Evolutionary conservation across 345 rosid genomes (phyloP).

Genomic region (Salix brachista): DNA sequence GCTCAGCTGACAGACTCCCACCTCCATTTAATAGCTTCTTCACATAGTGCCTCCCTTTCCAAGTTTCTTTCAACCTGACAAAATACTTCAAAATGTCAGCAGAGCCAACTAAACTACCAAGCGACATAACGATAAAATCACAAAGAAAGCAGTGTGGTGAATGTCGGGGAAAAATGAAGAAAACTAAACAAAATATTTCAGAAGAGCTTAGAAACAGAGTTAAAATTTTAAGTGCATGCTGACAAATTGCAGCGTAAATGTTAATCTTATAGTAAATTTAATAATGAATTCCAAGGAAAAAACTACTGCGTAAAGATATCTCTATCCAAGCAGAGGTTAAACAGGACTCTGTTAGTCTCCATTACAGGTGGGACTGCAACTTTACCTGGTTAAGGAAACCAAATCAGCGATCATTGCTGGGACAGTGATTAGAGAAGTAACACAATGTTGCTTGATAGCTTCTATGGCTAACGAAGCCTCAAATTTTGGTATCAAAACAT

Average conservation of each 20-base stretch:
- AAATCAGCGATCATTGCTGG: slow-evolving; percentile 82
- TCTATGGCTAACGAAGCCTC: slow-evolving; percentile 53
- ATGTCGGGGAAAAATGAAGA: not conserved
- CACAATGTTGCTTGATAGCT: slow-evolving; percentile 44
- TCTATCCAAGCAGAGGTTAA: not conserved
- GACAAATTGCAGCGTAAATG: not conserved
- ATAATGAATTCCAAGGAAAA: not conserved
- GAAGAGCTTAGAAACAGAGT: not conserved
- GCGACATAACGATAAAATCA: not conserved
- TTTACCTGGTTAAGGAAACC: slow-evolving; percentile 45
- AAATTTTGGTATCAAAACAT: slow-evolving; percentile 72
- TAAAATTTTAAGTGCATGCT: slow-evolving; percentile 1
- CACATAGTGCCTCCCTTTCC: slow-evolving; percentile 38
- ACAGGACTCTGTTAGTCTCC: not conserved
- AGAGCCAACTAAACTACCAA: not conserved
- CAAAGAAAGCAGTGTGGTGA: not conserved
- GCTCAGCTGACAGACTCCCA: slow-evolving; percentile 60
- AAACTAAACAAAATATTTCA: not conserved
- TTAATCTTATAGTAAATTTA: not conserved
- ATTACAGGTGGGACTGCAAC: not conserved
- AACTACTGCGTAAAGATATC: not conserved
- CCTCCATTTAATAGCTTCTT: slow-evolving; percentile 80
- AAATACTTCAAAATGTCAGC: not conserved
- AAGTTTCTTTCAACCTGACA: slow-evolving; percentile 41
- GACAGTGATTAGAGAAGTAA: slow-evolving; percentile 77